Base-by-base conservation (phyloP, 768 basidiomycete species). In the Grammothele lineata region DNA sequence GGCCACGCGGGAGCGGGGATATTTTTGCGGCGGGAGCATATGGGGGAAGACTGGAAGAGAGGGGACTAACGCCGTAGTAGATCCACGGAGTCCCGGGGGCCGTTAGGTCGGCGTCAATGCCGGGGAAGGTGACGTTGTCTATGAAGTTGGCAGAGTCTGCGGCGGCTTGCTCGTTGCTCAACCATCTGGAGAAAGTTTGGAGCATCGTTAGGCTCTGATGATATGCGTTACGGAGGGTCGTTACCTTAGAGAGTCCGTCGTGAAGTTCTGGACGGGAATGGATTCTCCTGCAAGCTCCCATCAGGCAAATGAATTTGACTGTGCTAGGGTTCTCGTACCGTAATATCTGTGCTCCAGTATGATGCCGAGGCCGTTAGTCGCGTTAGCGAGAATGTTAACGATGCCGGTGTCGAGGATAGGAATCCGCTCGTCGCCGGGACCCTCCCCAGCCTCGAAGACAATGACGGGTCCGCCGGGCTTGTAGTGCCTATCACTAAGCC, bases 281-380 rank as follows among this genome's bases (percentile, higher is more conserved):
- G 91, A 92, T 39, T 77, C 62, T 17, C 85, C 85, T 85, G 50
- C 18, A 18, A 11, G 41, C 21, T 1, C 1, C 18, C 23, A 26
- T 49, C n/a, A 46, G 43, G 35, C 22, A 22, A 14, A 24, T 7
- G 9, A 8, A 21, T 25, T 26, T 24, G 4, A 38, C 23, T 10
- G n/a, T 27, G n/a, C 36, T 12, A 19, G 34, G 14, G n/a, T 27
- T 25, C 22, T 52, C 67, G 5, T 51, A 68, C 92, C 91, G 62
- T 95, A 95, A 65, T 92, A 93, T 44, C 93, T 77, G 65, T 96
- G 93, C 62, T 96, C 93, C 23, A 96, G 74, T 19, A 96, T 79
- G 41, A 96, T 77, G 17, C 87, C 85, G 7, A 97, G 72, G 5
- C 95, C 95, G 15, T 81, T 77, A 0, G 92, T 94, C 17, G 84